Conservation (phyloP, 208 protist genomes). For the Leptomonas pyrrhocoris region DNA sequence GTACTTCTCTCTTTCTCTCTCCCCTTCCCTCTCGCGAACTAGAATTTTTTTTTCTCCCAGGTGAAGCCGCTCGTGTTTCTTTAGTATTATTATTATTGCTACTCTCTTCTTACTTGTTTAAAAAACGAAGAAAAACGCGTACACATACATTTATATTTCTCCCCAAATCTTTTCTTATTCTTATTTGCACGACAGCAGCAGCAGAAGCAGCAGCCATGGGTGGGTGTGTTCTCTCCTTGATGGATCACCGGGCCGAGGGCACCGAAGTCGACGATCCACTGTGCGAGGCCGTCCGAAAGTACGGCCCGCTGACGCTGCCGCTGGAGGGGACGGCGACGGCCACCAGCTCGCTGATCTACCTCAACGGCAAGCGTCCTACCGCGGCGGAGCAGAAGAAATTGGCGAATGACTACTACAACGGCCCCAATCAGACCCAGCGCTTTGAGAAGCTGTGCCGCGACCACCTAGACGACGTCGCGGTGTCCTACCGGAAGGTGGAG, state of each 20-base stretch:
- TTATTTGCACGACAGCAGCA: no score
- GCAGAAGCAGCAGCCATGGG: slow-evolving; percentile 40
- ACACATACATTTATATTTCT: no score
- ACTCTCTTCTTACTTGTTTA: no score
- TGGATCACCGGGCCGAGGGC: slow-evolving; percentile 33
- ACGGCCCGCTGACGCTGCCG: slow-evolving; percentile 39
- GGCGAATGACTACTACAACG: slow-evolving; percentile 23
- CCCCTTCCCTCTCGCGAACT: neutral
- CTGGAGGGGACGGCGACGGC: slow-evolving; percentile 47
- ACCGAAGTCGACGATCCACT: neutral
- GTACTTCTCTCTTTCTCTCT: neutral
- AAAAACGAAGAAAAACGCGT: no score
- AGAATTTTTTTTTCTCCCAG: neutral
- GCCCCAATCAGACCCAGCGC: slow-evolving; percentile 32
- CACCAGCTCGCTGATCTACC: slow-evolving; percentile 53
- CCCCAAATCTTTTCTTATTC: no score
- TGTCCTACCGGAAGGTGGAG: slow-evolving; percentile 26
- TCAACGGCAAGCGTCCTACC: slow-evolving; percentile 13
- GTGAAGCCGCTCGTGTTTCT: neutral
- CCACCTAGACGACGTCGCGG: slow-evolving; percentile 21
- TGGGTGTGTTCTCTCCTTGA: slow-evolving; percentile 44
- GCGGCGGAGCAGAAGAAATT: slow-evolving; percentile 19
- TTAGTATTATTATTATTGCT: neutral
- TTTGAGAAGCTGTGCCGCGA: slow-evolving; percentile 36
- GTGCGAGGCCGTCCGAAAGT: slow-evolving; percentile 8